Percentiles rank a stretch among this genome's conserved stretches.
Evolutionary conservation across 2,329 filamentous ascomycete species (phyloP).

Genomic region (Raffaelea deltoideospora): DNA sequence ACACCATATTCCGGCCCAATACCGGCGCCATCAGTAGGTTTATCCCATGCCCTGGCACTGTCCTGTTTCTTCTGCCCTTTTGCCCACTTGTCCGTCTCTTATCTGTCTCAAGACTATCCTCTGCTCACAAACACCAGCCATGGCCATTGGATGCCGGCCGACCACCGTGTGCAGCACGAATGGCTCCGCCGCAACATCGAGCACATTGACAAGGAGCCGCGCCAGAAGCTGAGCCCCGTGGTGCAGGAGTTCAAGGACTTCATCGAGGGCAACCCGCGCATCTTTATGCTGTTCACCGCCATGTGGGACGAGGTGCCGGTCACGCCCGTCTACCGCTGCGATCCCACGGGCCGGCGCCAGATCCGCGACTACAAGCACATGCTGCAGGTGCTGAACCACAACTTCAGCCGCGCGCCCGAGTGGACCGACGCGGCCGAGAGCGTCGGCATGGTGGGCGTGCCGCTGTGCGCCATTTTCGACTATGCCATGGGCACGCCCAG

Average conservation of each 20-base stretch:
- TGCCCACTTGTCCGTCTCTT: too few relatives aligned
- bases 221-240: slow-evolving; percentile 39
- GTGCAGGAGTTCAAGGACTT: slow-evolving; percentile 49
- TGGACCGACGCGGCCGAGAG: slow-evolving; percentile 36
- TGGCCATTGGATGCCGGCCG: slow-evolving; percentile 47
- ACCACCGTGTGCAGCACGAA: slow-evolving; percentile 44
- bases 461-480: slow-evolving; percentile 36
- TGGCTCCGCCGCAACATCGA: slow-evolving; percentile 45
- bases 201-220: slow-evolving; percentile 34
- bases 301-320: slow-evolving; percentile 56
- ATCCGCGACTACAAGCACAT: slow-evolving; percentile 53
- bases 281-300: slow-evolving; percentile 50
- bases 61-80: neutral
- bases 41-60: neutral
- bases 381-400: slow-evolving; percentile 49
- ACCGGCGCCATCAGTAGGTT: slow-evolving; percentile 28
- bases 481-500: slow-evolving; percentile 40
- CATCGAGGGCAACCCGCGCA: slow-evolving; percentile 46
- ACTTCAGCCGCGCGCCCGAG: slow-evolving; percentile 32
- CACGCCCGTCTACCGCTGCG: slow-evolving; percentile 42
- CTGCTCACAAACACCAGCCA: slow-evolving; percentile 18
- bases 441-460: slow-evolving; percentile 38
- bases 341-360: slow-evolving; percentile 46
- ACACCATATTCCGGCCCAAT: slow-evolving; percentile 33
- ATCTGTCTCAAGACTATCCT: neutral